Base-by-base conservation (phyloP, 768 basidiomycete species). In the Phaffia australis region DNA sequence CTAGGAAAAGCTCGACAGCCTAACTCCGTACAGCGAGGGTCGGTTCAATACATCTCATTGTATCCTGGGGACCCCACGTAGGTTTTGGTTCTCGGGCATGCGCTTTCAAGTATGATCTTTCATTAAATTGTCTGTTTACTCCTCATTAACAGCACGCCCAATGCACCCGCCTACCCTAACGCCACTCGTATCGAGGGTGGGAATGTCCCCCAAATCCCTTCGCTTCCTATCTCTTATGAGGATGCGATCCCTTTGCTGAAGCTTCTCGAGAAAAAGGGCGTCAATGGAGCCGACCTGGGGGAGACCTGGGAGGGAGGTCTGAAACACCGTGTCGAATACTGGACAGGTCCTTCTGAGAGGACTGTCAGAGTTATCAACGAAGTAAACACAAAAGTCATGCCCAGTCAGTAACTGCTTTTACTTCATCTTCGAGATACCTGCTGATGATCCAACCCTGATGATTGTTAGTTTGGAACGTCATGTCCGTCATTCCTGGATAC, bases 201-300 rank as follows among this genome's bases (percentile, higher is more conserved):
- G 19, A 88, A 85, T 70, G 81, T 86, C 48, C 87, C 88, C 1
- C 75, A 73, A 21, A 90, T 91, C 68, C 88, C 89, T 0, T 90
- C 88, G 72, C 76, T 97, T n/a, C 94, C 94, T 0, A 83, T 95
- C 70, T 89, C 87, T 0, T 93, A 88, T 85, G 77, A 80, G 56
- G 94, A 92, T 73, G 92, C 89, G 0, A 76, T 85, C 69, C 80
- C 81, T 21, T 77, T 92, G 9, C 77, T 91, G 11, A 79, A 79
- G 55, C 79, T 82, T 65, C 74, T 84, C 29, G 73, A 78, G 50
- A 79, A 81, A 15, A 75, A 77, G 16, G 81, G 80, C 3, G 65
- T 70, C 14, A 69, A 69, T 25, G 72, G 75, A 1, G 65, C 69
- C 11, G 74, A 75, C 9, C 64, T 77, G 56, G 71, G 73, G 14